Percentiles rank a stretch among this genome's conserved stretches.
These are phyloP conservation scores for Eucalyptus regnans DNA, from an alignment of 345 rosid genomes.

Conservation along the genomic window DNA sequence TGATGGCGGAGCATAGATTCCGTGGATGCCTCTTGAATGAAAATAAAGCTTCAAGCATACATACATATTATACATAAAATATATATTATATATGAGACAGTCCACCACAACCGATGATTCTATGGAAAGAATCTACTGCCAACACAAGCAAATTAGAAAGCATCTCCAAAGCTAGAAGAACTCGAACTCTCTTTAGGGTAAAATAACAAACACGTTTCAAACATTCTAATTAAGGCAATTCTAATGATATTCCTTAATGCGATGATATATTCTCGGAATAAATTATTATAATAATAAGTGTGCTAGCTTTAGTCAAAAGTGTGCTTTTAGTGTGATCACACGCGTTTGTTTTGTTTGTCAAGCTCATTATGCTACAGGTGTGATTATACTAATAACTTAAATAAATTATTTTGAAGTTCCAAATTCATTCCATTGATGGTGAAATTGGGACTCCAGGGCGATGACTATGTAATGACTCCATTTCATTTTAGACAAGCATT, in stretches of 20 bases:
- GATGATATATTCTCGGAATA: fast-evolving
- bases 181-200: neutral
- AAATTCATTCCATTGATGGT: neutral
- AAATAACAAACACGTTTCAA: neutral
- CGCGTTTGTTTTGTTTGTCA: neutral
- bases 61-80: too few species aligned
- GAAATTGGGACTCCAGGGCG: neutral
- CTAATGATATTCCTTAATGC: too few species aligned
- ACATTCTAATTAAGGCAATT: neutral
- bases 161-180: too few species aligned
- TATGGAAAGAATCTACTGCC: too few species aligned
- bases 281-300: neutral
- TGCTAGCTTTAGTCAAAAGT: neutral
- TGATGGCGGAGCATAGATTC: neutral
- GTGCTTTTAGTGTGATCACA: neutral
- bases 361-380: neutral
- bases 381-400: neutral
- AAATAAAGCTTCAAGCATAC: neutral
- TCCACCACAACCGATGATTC: too few species aligned
- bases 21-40: neutral
- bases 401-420: neutral
- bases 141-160: too few species aligned
- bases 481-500: neutral
- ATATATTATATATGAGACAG: too few species aligned
- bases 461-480: neutral